Base-by-base conservation (phyloP, 306 rosid species). In the Vicia sativa region DNA sequence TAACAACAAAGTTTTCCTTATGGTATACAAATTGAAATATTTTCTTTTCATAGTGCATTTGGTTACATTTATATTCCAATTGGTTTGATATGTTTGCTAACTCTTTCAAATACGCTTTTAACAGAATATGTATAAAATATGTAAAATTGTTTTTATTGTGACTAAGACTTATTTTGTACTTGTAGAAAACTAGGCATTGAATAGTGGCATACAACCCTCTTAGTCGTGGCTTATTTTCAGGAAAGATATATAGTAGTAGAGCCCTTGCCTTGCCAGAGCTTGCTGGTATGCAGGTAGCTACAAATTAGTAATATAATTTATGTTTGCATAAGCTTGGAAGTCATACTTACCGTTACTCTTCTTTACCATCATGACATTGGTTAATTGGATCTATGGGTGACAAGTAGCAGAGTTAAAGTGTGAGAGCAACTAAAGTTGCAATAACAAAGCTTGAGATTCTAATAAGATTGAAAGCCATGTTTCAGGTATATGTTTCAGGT, bases 151-250 rank as follows among this genome's bases (percentile, higher is more conserved):
- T 56, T 15, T 44, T 16, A 44, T 46, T 59, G 56, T 41, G 43
- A 75, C 46, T 67, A 41, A 29, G 54, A 44, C 62, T 26, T n/a
- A 45, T 49, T 15, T 23, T 44, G 37, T 29, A 21, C 50, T 67
- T 54, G 38, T 68, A 89, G 90, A 62, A 83, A 89, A 55, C 84
- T 89, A 13, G 96, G 92, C 64, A 89, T 84, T 28, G 92, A 42
- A 82, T 89, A 43, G 92, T 89, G 14, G 82, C 88, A 31, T 86
- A 89, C 70, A 84, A 88, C 68, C 90, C 96, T 35, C 92, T 89
- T 43, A 88, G 92, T n/a, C 81, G 87, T 5, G 96, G 96, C 7
- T 86, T 89, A 54, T 84, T 89, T 8, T 41, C 87, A 1, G 96
- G 96, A 57, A 89, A 86, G 71, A n/a, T n/a, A n/a, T n/a, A 89